phyloP scores from a whole-genome alignment of 345 rosid species.

The Melaleuca quinquenervia region DNA sequence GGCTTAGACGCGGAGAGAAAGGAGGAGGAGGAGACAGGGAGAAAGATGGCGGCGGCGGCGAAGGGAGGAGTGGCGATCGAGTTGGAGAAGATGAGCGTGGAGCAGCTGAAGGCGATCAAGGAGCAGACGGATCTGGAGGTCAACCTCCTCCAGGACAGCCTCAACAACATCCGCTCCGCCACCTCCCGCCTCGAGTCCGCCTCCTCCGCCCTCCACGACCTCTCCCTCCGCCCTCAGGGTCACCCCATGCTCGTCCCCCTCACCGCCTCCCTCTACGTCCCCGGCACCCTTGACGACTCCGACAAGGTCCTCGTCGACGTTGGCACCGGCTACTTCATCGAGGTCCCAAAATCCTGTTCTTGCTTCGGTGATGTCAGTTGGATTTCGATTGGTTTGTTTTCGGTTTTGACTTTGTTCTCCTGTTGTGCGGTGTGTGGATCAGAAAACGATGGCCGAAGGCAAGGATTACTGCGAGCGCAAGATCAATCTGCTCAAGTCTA shows the following conservation, averaged over 20 bases:
- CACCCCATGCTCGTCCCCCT: conserved; percentile 85
- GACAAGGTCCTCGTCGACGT: conserved; percentile 80
- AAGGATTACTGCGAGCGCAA: conserved; percentile 93
- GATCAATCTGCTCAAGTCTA: conserved; percentile 83
- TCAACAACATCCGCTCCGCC: conserved; percentile 93
- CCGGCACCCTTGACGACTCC: conserved; percentile 77
- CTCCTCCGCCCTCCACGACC: conserved; percentile 70
- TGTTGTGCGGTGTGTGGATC: not conserved
- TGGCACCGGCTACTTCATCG: conserved; percentile 97
- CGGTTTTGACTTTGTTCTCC: not conserved
- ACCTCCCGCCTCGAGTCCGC: conserved; percentile 73
- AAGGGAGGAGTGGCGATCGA: conserved; percentile 27
- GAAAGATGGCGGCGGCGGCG: conserved; percentile 23
- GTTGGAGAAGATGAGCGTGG: conserved; percentile 80
- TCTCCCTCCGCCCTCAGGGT: conserved; percentile 72
- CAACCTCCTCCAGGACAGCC: conserved; percentile 90
- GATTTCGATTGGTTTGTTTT: not conserved
- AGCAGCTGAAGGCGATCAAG: conserved; percentile 76
- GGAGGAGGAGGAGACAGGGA: not conserved
- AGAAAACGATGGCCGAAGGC: conserved; percentile 92
- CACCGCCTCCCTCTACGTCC: conserved; percentile 88
- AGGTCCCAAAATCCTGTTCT: conserved; percentile 27
- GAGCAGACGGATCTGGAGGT: conserved; percentile 88
- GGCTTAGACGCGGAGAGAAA: no score
- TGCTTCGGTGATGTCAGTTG: not conserved